Evolutionary conservation across 2,329 filamentous ascomycete genomes (phyloP), one percentile per base, ranked within the genome.

Genomic region (Hypomyces rosellus): DNA sequence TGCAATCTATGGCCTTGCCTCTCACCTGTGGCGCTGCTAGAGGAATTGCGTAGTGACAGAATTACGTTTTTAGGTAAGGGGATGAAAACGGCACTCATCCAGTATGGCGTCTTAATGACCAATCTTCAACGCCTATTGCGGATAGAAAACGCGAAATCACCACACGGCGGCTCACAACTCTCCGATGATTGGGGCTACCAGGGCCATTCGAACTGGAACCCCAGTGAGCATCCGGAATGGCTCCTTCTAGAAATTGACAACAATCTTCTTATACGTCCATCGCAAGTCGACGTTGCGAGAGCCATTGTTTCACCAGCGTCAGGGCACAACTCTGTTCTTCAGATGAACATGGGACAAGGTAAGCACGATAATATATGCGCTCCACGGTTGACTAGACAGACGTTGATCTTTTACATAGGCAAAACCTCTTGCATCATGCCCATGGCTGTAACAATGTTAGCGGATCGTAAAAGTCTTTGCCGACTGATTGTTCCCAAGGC

Each of bases 261-360:
- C 0, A 74, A 85, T 52, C 62, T 88, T 3, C 68, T 83, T 30
- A 81, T 88, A 48, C 75, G 84, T 0, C 68, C 72, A 0, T 75
- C 77, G 3, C 84, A 88, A 56, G 71, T 84, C 1, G 72, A 81
- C 6, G 82, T 88, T 5, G 83, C 84, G 0, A 55, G 67, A 1
- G 77, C 80, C 1, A 88, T 80, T 16, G 81, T 84, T 3, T 65
- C 65, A 0, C 82, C 84, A 0, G 50, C 58, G 0, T 79, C 76
- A 0, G 65, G 67, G 0, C 55, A 64, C 0, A 86, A 85, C 52
- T 81, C 81, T 0, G 79, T 85, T 0, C 57, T 85, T 1, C 83
- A 86, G 54, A 74, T 86, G 63, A 81, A 84, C 54, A 86, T 86
- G 82, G 82, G 82, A 0, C 74, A 83, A 66, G 76, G 76, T 66